Base-by-base conservation (phyloP, 768 basidiomycete genomes). In the Russula olivacea region DNA sequence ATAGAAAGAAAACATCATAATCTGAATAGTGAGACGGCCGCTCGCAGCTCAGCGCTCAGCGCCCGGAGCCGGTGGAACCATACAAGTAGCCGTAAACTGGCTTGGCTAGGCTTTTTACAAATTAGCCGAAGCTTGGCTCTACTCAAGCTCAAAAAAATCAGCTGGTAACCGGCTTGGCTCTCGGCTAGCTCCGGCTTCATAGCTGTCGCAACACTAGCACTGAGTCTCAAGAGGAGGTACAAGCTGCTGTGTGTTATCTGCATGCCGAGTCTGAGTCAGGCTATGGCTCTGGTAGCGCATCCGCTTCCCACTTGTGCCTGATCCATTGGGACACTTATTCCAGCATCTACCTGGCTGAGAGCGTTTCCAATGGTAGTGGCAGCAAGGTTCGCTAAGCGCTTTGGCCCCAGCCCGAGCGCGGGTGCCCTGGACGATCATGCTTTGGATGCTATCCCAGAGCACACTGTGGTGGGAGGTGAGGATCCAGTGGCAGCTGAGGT, bases 291-390 rank as follows among this genome's bases (percentile, higher is more conserved):
- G 64, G 63, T 38, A 66, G 65, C 17, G 58, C 19, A 10, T 59
- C 62, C n/a, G 61, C 48, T n/a, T 38, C 48, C 28, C 52, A 59
- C 30, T 54, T 51, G 2, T 53, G 65, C 28, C 19, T 59, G 57
- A 63, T 56, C 52, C 65, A 58, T 34, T 66, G 62, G 3, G 64
- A 62, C 58, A 62, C 65, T 25, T 64, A 66, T 40, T 66, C 65
- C 5, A 66, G 65, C 25, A 51, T 64, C 19, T 66, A 64, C 34
- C 57, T 62, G 36, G 61, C 64, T 14, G 64, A 65, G 55, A 66
- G 65, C 34, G 53, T 64, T 28, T 64, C 65, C 34, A 63, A 59
- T 2, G 57, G 59, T 8, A 65, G 66, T 34, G 45, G 63, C 21
- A 65, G 65, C 30, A 62, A 66, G 9, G 15, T 15, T 8, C 23